Conservation (phyloP, 305 asterid species). For the Fraxinus paxiana region DNA sequence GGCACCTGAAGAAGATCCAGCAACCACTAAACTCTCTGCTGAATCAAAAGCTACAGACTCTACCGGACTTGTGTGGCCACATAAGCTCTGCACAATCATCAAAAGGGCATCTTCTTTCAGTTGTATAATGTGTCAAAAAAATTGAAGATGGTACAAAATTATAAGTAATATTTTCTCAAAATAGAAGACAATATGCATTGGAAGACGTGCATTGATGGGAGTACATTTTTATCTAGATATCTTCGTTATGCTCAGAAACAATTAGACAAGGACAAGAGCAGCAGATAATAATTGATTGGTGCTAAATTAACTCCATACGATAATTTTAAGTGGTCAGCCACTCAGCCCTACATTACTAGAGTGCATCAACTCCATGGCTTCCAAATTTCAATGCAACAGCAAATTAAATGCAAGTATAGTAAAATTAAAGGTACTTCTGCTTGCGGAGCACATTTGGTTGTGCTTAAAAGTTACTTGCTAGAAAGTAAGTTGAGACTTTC, state of each 20-base stretch:
- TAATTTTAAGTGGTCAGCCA: neutral
- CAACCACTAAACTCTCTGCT: slow-evolving; percentile 75
- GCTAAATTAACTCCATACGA: neutral
- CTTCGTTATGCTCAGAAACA: slow-evolving; percentile 1
- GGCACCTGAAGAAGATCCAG: slow-evolving; percentile 97
- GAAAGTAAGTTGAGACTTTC: neutral
- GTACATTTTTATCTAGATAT: slow-evolving; percentile 7
- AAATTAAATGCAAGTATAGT: neutral
- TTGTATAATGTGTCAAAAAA: slow-evolving; percentile 16
- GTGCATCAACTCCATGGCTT: neutral
- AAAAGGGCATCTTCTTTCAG: slow-evolving; percentile 26
- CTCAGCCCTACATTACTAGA: neutral
- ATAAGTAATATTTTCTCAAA: slow-evolving; percentile 5
- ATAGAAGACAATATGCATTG: slow-evolving; percentile 6
- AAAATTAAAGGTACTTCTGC: neutral
- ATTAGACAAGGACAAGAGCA: neutral
- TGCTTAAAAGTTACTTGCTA: neutral
- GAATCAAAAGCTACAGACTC: slow-evolving; percentile 95
- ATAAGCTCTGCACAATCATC: slow-evolving; percentile 59
- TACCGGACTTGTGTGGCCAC: slow-evolving; percentile 88
- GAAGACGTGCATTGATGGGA: slow-evolving; percentile 14
- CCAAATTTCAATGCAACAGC: neutral
- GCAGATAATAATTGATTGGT: neutral
- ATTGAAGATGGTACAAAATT: slow-evolving; percentile 12
- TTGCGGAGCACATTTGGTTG: neutral